Conservation (phyloP, 805 yeast species). For the Cephaloascus albidus region DNA sequence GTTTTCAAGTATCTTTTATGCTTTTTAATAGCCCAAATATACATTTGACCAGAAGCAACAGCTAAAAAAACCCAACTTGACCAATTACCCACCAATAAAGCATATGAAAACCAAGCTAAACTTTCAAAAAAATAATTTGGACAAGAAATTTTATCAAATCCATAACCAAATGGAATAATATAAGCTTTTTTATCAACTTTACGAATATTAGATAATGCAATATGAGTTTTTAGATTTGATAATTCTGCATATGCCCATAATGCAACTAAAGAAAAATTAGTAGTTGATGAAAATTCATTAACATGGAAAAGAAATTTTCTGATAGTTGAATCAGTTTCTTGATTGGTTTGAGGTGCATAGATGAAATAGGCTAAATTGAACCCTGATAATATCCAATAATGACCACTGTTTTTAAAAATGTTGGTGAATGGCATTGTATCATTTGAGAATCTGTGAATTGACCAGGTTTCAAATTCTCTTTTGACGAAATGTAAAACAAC, state of each 20-base stretch:
- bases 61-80: conserved; percentile 61
- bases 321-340: conserved; percentile 6
- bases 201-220: conserved; percentile 52
- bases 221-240: conserved; percentile 67
- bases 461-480: conserved; percentile 81
- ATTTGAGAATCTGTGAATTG: conserved; percentile 76
- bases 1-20: conserved; percentile 59
- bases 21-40: conserved; percentile 83
- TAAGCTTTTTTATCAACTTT: conserved; percentile 44
- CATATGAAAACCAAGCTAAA: conserved; percentile 62
- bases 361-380: conserved; percentile 38
- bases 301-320: conserved; percentile 31
- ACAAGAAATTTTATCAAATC: conserved; percentile 73
- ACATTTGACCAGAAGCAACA: conserved; percentile 79
- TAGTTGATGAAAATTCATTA: conserved; percentile 24
- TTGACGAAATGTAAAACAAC: conserved; percentile 72
- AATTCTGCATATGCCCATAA: conserved; percentile 54
- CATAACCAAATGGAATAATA: conserved; percentile 74
- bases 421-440: conserved; percentile 90
- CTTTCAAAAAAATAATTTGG: conserved; percentile 93
- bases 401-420: conserved; percentile 80
- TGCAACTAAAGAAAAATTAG: conserved; percentile 23
- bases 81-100: conserved; percentile 70
- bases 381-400: conserved; percentile 93
- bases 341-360: conserved; percentile 21